Evolutionary conservation across 257 asterid genomes (phyloP), one percentile per base, ranked within the genome.

Genomic region (Nicotiana noctiflora): DNA sequence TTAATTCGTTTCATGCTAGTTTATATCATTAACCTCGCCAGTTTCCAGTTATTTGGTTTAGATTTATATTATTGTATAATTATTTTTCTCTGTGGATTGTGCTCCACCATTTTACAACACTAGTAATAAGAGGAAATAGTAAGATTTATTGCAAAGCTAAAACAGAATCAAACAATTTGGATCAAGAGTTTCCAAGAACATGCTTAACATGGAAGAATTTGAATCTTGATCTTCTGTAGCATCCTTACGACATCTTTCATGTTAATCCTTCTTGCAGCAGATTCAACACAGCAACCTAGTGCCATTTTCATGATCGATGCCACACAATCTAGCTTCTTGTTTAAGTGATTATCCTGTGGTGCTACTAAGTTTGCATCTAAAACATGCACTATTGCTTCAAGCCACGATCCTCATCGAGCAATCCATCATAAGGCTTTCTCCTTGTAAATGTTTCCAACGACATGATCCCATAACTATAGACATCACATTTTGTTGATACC

Each of bases 51-150:
- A 5, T 34, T 34, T 34, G 40, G 40, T 34, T 34, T 34, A 34
- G 40, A 34, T 34, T 32, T 1, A 4, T 32, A 32, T 32, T 32
- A 32, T 32, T 4, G 4, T 32, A 32, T 32, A 32, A 32, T 32
- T 32, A 4, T 25, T 25, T 25, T 25, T 1, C 27, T 25, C 1
- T 25, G 27, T 0, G 27, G 27, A 25, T 25, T 2, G 27, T 25
- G 27, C 1, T 25, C 27, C 27, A 25, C 27, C 27, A 27, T 46
- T 46, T 87, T 82, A 79, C 81, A 83, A 55, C 81, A 76, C 31
- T 83, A 77, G 3, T 9, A 1, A 1, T 9, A 8, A 46, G 52
- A 46, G 14, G 13, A 46, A 9, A 46, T 46, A 13, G 5, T 53
- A 14, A 53, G 6, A 15, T 53, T 15, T 53, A 14, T 53, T 14